phyloP scores from a whole-genome alignment of 1,284 basidiomycete species.

The Salmacisia buchloeana region DNA sequence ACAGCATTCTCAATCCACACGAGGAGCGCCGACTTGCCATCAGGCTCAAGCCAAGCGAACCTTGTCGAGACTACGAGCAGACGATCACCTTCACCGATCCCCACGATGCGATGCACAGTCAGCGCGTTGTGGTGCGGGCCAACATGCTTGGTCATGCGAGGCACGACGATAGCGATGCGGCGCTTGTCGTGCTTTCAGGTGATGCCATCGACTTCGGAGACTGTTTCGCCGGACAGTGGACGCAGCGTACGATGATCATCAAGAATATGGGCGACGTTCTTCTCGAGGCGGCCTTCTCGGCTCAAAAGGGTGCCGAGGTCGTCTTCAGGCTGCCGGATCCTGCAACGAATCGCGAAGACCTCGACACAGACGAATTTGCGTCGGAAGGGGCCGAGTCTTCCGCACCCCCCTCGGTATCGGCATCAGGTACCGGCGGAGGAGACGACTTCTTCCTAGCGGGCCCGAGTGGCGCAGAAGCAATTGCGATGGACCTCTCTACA shows the following conservation, averaged over 20 bases:
- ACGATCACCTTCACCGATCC: slow-evolving; percentile 40
- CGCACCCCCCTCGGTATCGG: not conserved
- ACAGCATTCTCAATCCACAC: not conserved
- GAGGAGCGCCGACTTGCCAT: slow-evolving; percentile 10
- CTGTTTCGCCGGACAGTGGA: slow-evolving; percentile 54
- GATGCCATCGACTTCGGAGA: slow-evolving; percentile 55
- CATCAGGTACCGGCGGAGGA: not conserved
- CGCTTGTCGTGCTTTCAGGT: slow-evolving; percentile 53
- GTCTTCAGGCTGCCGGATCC: slow-evolving; percentile 54
- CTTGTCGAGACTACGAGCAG: slow-evolving; percentile 46
- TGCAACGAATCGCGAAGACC: slow-evolving; percentile 28
- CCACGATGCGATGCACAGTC: slow-evolving; percentile 34
- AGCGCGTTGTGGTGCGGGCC: slow-evolving; percentile 42
- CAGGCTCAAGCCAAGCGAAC: slow-evolving; percentile 22
- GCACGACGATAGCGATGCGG: no score
- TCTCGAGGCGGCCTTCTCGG: slow-evolving; percentile 54
- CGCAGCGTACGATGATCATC: slow-evolving; percentile 53
- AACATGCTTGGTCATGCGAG: slow-evolving; percentile 46
- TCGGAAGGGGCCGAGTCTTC: slow-evolving; percentile 19
- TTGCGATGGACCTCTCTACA: slow-evolving; percentile 11
- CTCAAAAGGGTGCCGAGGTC: slow-evolving; percentile 53
- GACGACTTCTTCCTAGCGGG: not conserved
- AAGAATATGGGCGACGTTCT: slow-evolving; percentile 54
- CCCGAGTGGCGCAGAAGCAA: not conserved
- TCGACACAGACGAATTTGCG: slow-evolving; percentile 24